Base-by-base conservation (phyloP, 352 stramenopile species). In the Globisporangium abappressorium region DNA sequence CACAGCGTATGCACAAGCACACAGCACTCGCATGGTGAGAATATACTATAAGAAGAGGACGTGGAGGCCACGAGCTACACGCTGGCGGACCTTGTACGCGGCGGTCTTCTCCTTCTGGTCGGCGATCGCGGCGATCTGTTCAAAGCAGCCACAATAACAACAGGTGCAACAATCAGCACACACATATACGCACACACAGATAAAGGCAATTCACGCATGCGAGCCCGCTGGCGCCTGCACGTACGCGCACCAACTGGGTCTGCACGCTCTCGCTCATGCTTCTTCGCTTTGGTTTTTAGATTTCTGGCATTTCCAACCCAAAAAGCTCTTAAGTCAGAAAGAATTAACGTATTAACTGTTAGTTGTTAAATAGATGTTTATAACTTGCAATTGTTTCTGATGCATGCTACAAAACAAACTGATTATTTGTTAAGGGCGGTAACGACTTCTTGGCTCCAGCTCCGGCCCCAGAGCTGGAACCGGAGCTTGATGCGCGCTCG, bases 81-180 rank as follows among this genome's bases (percentile, higher is more conserved):
- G 5, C 18, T 24, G 6, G 22, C 36, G 6, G 62, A 82, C 82
- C 82, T 95, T 95, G 80, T 95, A 95, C 2, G 71, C 74, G 14
- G 57, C 68, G 0, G 85, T 85, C 67, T 93, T 93, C 60, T 92
- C 82, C 70, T 93, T 93, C 58, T 93, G 84, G 62, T 95, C 84
- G 41, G 75, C 66, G 24, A 93, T 77, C 49, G 73, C 77, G 33
- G 78, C 76, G 57, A 93, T 91, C 87, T 95, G 67, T 46, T 46
- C 18, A 38, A 7, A 28, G 59, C 30, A 62, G 1, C 57, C 22
- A 49, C 54, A 56, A 34, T 12, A 62, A 24, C 5, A 38, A 4
- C 41, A 41, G 18, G 8, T 5, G 22, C 43, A 49, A 6, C 38
- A 12, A 46, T 46, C 14, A 46, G 38, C 41, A 49, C 15, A 49